phyloP scores from a whole-genome alignment of 2,329 filamentous ascomycete genomes.

The Basipetospora chlamydospora region DNA sequence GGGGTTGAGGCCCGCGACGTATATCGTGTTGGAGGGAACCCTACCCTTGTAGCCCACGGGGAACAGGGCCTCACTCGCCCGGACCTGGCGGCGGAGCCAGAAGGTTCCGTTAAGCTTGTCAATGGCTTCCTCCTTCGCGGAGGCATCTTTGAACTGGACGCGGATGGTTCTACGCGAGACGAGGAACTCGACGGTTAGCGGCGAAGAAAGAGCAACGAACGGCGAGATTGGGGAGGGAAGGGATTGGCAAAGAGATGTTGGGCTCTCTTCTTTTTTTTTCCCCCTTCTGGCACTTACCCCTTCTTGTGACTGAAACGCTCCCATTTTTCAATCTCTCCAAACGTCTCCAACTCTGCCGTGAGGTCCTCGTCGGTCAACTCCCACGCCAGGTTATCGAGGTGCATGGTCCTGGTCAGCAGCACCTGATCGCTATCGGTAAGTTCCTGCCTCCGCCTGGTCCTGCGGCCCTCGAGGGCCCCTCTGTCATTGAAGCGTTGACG shows the following conservation, averaged over 20 bases:
- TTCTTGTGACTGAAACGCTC: not conserved
- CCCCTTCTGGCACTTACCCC: slow-evolving; percentile 1
- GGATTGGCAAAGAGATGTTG: too few species aligned
- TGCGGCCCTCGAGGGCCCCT: not conserved
- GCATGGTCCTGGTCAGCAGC: not conserved
- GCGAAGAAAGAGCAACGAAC: too few species aligned
- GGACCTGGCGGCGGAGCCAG: slow-evolving; percentile 8
- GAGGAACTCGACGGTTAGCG: too few species aligned
- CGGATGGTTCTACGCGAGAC: slow-evolving; percentile 4
- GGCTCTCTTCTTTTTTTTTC: too few species aligned
- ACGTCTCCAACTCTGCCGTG: not conserved
- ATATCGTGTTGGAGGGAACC: slow-evolving; percentile 42
- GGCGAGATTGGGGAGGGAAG: too few species aligned
- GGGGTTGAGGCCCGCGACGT: slow-evolving; percentile 75
- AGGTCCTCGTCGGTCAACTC: not conserved
- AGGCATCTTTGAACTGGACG: slow-evolving; percentile 6
- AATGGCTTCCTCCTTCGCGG: slow-evolving; percentile 4
- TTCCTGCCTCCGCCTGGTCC: too few species aligned
- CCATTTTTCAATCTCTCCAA: not conserved
- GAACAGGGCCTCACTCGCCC: too few species aligned
- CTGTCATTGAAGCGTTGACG: too few species aligned
- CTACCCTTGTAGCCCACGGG: too few species aligned
- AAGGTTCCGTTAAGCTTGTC: slow-evolving; percentile 6
- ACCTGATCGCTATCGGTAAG: not conserved
- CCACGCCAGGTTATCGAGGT: not conserved